Evolutionary conservation across 305 asterid species (phyloP).

Genomic region (Solanum aculeatissimum): DNA sequence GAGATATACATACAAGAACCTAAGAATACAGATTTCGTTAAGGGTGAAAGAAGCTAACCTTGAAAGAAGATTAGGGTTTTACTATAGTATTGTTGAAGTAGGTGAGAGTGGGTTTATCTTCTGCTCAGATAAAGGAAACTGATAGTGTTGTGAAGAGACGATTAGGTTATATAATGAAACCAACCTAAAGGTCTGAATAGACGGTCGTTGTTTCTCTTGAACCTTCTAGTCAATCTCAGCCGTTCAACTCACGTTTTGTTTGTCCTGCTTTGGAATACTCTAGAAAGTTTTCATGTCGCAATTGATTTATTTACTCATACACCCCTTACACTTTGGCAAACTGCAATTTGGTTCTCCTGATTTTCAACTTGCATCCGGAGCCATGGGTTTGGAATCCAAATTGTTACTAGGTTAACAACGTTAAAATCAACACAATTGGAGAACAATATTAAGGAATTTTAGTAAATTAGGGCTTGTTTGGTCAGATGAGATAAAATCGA

Average conservation of each 20-base stretch:
- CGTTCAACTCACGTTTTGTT: constrained; percentile 13
- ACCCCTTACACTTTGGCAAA: not conserved
- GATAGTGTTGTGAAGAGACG: not conserved
- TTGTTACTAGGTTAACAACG: no score
- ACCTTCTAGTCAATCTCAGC: constrained; percentile 25
- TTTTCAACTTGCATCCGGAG: not conserved
- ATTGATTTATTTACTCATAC: not conserved
- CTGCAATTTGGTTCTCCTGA: not conserved
- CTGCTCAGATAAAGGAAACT: not conserved
- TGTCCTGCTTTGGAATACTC: constrained; percentile 24
- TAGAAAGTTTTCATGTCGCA: constrained; percentile 12
- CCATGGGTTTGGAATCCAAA: not conserved
- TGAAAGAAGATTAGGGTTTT: not conserved
- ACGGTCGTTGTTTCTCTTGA: constrained; percentile 15
- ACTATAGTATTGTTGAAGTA: not conserved
- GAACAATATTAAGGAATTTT: no score
- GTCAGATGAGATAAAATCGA: no score
- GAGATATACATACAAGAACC: not conserved
- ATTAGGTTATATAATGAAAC: not conserved
- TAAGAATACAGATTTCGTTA: not conserved
- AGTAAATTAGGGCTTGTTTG: no score
- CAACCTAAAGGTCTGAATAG: not conserved
- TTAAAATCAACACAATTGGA: no score
- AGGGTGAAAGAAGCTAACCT: not conserved
- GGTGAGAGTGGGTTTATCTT: not conserved